Base-by-base conservation (phyloP, 352 stramenopile species). In the Phytophthora melonis region DNA sequence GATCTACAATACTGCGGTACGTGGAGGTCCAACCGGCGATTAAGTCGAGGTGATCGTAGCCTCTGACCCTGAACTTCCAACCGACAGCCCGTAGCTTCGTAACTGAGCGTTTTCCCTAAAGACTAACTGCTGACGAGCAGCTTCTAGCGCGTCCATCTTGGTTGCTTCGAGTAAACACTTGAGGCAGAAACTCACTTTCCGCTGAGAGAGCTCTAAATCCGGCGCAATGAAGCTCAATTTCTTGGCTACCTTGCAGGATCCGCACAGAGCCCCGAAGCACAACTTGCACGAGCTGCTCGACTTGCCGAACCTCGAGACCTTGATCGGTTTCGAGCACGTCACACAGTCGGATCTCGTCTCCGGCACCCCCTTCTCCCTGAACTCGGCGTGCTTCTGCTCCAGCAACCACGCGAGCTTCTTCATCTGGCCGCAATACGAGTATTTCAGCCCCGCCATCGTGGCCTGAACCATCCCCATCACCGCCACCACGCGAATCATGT, bases 391-490 rank as follows among this genome's bases (percentile, higher is more conserved):
- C 11, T 54, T 72, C 23, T 72, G 27, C 23, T 78, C 60, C 5
- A 80, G 55, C 13, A 75, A n/a, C 60, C 65, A 80, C 32, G 69
- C 53, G 0, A 80, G 36, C 45, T 80, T 80, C 65, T 80, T 80
- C 74, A 80, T 80, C 36, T 80, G 69, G 1, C 63, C 74, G n/a
- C 74, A 80, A 32, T 80, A 72, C 9, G 67, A 75, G 39, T 78
- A 80, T 23, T 78, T 80, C 5, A 74, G 47, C 3, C 66, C 61
- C 10, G 66, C 61, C 66, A 78, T 67, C 1, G 58, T 61, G 0
- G 66, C 70, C 11, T 77, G 58, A 8, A 65, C 59, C 65, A 70
- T 73, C 4, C 59, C 56, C 4, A 58, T 41, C 8, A 78, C 19
- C 5, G 55, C 61, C 18, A 78, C 53, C 1, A 18, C 39, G 30